Conservation (phyloP, 495 filamentous ascomycete genomes). For the Tuber magnatum region DNA sequence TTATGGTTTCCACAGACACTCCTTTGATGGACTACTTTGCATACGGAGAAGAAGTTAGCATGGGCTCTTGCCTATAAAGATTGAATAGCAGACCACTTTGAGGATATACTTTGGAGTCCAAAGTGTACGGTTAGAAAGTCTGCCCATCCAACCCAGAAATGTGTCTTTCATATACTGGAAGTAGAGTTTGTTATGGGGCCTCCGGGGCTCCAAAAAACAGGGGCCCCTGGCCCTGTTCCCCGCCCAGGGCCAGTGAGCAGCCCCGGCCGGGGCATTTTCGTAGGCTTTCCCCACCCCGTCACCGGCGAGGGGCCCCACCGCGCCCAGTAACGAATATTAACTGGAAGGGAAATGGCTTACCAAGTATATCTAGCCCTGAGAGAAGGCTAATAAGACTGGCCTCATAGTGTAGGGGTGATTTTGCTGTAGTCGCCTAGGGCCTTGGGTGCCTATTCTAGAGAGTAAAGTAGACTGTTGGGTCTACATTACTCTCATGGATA, state of each 20-base stretch:
- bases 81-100: constrained; percentile 1
- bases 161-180: constrained; percentile 15
- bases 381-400: neutral
- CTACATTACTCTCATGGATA: no score
- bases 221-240: no score
- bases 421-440: neutral
- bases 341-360: constrained; percentile 14
- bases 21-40: neutral
- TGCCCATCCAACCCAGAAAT: neutral
- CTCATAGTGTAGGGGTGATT: constrained; percentile 20
- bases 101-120: neutral
- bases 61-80: neutral
- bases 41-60: neutral
- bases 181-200: no score
- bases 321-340: no score
- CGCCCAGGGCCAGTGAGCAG: no score
- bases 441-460: neutral
- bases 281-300: no score
- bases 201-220: no score
- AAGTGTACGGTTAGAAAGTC: no score
- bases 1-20: neutral
- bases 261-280: no score
- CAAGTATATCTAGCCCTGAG: neutral
- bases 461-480: no score
- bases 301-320: no score